Conservation (phyloP, 208 protist genomes). For the Wallacemonas collosoma region DNA sequence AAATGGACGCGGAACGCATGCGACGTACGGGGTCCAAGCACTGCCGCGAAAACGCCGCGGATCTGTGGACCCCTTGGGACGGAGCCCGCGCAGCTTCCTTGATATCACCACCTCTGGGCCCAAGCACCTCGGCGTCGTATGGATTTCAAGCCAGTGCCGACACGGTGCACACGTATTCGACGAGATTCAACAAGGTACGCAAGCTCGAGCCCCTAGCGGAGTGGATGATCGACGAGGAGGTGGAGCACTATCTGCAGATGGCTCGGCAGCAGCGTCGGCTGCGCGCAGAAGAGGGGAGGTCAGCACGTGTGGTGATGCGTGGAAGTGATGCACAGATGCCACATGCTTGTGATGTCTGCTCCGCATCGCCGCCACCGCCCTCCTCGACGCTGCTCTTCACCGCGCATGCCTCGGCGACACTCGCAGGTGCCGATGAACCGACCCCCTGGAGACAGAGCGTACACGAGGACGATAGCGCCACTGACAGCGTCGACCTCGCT, state of each 20-base stretch:
- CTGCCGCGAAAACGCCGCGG: neutral
- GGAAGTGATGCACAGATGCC: no score
- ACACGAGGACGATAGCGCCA: neutral
- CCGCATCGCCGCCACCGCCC: no score
- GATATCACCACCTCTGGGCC: neutral
- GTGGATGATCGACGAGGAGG: neutral
- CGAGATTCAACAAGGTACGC: neutral
- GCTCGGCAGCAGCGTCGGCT: neutral
- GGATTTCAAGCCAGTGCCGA: neutral
- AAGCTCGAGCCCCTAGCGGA: conserved; percentile 8
- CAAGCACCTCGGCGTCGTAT: neutral
- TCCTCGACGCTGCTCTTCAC: no score
- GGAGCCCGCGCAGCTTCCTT: neutral
- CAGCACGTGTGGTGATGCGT: no score
- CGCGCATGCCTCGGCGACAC: no score
- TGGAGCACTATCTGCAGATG: conserved; percentile 10
- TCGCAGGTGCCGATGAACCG: no score
- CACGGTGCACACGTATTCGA: neutral
- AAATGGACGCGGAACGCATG: neutral
- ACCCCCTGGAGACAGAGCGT: no score
- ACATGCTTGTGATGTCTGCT: no score
- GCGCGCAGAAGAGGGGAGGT: no score
- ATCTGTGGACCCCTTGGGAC: neutral
- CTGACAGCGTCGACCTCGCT: conserved; percentile 34
- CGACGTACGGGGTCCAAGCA: neutral